Conservation (phyloP, 2,329 filamentous ascomycete species). For the Exophiala mesophila region DNA sequence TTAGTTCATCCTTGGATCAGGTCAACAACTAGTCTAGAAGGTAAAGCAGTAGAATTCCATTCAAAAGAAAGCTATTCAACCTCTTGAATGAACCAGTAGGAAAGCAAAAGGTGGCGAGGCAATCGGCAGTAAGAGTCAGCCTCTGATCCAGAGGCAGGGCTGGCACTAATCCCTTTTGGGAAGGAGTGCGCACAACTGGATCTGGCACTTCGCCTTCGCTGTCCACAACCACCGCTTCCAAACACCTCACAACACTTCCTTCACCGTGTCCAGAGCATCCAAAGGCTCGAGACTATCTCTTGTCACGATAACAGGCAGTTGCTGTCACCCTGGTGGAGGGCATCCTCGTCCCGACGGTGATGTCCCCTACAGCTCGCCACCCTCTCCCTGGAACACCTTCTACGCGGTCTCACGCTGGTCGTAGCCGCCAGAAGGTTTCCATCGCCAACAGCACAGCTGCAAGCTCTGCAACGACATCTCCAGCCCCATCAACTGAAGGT, state of each 20-base stretch:
- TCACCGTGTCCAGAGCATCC: neutral
- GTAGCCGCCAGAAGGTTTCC: slow-evolving; percentile 5
- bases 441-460: neutral
- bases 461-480: slow-evolving; percentile 8
- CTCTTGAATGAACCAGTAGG: no score
- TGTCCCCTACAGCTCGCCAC: slow-evolving; percentile 8
- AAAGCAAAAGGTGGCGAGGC: neutral
- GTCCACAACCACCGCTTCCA: neutral
- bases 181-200: neutral
- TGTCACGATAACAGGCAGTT: neutral
- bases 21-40: no score
- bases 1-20: no score
- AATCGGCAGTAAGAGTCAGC: neutral
- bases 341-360: slow-evolving; percentile 8
- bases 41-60: no score
- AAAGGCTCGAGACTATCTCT: neutral
- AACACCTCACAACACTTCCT: neutral
- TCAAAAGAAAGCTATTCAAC: no score
- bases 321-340: neutral
- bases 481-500: slow-evolving; percentile 6
- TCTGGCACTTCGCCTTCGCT: neutral
- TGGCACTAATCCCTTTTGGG: neutral
- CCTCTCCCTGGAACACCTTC: slow-evolving; percentile 16
- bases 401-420: slow-evolving; percentile 1
- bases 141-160: neutral